Base-by-base conservation (phyloP, 345 rosid genomes). In the Gossypium australe region DNA sequence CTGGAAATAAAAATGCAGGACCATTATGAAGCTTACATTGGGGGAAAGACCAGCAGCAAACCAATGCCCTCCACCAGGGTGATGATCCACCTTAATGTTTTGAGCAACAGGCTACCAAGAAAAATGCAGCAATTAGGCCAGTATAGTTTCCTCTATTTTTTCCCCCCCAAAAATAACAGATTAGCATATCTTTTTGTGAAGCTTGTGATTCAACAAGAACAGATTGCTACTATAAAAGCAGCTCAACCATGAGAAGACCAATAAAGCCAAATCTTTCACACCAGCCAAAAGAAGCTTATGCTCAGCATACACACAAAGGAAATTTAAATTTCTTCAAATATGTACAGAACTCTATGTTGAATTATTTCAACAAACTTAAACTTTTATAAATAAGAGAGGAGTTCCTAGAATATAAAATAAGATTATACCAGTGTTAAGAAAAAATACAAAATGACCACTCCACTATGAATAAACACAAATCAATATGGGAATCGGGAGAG, bases 21-120 rank as follows among this genome's bases (percentile, higher is more conserved):
- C 44, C 69, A 43, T 18, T 65, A 18, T 9, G 51, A 65, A 73
- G 73, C 91, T 89, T 83, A 95, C 99, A 79, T 90, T 87, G 67
- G 99, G 99, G 82, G 99, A 95, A 78, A 95, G 96, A 76, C 99
- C 99, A 81, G 99, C 98, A 76, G 99, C 96, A 85, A 93, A 91
- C 99, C 99, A 95, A 84, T 95, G 98, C 81, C 99, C 99, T 65
- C 97, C 97, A 70, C 97, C 98, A 58, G 97, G 98, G 78, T 93
- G 97, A 91, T 95, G 99, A 70, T 93, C 94, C 80, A 95, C 97
- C 85, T 88, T 95, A 74, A 90, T 76, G 82, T 89, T 95, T 85
- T 91, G 99, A 74, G 87, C 76, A 76, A 95, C 98, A 78, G 92
- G 89, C 99, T 95, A 75, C 74, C 76, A 67, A 67, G 27, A 67